phyloP scores from a whole-genome alignment of 2,329 filamentous ascomycete species.

The Coniella vitis region DNA sequence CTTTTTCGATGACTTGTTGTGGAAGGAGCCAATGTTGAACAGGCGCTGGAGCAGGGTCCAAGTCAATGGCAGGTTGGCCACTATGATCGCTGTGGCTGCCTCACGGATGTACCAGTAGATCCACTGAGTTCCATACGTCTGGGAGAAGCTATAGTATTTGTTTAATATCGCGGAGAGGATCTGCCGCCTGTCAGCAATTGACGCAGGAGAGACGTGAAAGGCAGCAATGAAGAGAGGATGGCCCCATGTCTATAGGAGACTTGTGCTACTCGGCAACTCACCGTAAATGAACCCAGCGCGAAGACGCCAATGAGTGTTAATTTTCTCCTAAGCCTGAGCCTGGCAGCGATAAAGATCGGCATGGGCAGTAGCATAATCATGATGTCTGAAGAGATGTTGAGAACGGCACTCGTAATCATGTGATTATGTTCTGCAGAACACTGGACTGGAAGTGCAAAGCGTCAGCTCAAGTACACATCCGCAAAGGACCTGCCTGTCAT shows the following conservation, averaged over 20 bases:
- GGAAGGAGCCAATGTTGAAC: slow-evolving; percentile 30
- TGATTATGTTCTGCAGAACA: slow-evolving; percentile 51
- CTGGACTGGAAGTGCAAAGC: slow-evolving; percentile 33
- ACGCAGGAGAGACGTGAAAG: no score
- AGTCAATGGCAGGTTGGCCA: slow-evolving; percentile 35
- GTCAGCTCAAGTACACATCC: neutral
- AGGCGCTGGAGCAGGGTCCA: slow-evolving; percentile 35
- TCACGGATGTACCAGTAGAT: slow-evolving; percentile 40
- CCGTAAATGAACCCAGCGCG: slow-evolving; percentile 39
- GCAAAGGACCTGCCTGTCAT: no score
- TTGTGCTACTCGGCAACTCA: no score
- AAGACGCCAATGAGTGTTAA: slow-evolving; percentile 41
- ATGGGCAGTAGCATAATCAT: slow-evolving; percentile 53
- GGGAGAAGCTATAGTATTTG: slow-evolving; percentile 35
- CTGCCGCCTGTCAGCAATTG: slow-evolving; percentile 21
- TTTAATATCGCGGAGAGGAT: slow-evolving; percentile 45
- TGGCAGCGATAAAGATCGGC: slow-evolving; percentile 43
- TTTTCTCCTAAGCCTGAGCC: slow-evolving; percentile 45
- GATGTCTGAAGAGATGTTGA: slow-evolving; percentile 55
- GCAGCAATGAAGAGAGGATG: no score
- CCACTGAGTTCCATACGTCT: slow-evolving; percentile 33
- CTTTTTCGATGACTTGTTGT: slow-evolving; percentile 24
- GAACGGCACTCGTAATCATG: slow-evolving; percentile 49
- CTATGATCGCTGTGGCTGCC: slow-evolving; percentile 38
- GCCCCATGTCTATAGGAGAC: no score